These are phyloP conservation scores for Kwoniella shivajii DNA, from an alignment of 1,284 basidiomycete species.

Conservation along the genomic window DNA sequence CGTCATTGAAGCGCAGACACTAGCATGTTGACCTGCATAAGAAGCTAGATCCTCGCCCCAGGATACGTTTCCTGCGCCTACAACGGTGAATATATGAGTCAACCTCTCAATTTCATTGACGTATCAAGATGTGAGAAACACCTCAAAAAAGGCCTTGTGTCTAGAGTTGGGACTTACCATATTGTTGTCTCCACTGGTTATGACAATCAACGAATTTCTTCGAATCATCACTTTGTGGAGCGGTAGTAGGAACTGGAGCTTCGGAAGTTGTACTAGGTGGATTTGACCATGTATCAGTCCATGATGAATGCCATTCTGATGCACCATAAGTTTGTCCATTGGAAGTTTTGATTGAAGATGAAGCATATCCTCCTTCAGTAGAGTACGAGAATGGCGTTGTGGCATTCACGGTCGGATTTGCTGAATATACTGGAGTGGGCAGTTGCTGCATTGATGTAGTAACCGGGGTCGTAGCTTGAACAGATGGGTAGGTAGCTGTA, in stretches of 20 bases:
- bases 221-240: constrained; percentile 12
- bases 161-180: constrained; percentile 20
- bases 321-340: not conserved
- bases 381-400: not conserved
- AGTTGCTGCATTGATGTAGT: no score
- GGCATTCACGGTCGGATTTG: no score
- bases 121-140: not conserved
- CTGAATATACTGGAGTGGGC: no score
- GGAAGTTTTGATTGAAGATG: not conserved
- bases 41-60: constrained; percentile 28
- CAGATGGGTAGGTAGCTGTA: not conserved
- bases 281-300: constrained; percentile 3
- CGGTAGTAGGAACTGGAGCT: not conserved
- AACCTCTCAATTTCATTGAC: not conserved
- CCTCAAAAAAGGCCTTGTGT: not conserved
- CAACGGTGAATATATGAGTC: not conserved
- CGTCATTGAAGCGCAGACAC: constrained; percentile 20
- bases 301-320: constrained; percentile 1
- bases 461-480: no score
- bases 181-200: constrained; percentile 40
- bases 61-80: constrained; percentile 27
- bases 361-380: not conserved
- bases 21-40: constrained; percentile 22
- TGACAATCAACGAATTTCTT: constrained; percentile 34
- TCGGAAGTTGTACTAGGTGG: not conserved